Percentiles rank a stretch among this genome's conserved stretches.
These are phyloP conservation scores for Backusella luteola DNA, from an alignment of 192 early-diverging fungal genomes.

Conservation along the genomic window DNA sequence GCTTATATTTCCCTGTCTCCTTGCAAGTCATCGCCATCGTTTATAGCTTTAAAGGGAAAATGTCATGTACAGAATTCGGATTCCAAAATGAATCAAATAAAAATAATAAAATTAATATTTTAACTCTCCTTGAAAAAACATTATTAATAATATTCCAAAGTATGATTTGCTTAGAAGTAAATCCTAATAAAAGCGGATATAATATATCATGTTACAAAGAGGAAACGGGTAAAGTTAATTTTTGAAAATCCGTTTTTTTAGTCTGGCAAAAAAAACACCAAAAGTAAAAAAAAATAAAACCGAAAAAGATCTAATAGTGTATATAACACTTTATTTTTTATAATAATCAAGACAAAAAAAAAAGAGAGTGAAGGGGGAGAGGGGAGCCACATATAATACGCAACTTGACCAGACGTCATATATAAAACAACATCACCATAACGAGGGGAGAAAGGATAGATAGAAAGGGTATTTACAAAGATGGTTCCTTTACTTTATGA, in stretches of 20 bases:
- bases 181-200: background rate
- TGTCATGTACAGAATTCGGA: too few species aligned
- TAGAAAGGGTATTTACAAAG: slow-evolving; percentile 11
- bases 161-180: background rate
- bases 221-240: background rate
- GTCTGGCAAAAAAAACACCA: background rate
- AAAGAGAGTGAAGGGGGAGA: background rate
- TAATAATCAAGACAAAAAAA: background rate
- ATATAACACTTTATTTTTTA: too few species aligned
- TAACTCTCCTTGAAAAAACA: background rate
- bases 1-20: too few species aligned
- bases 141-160: background rate
- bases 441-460: background rate
- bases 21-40: too few species aligned
- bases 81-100: too few species aligned
- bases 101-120: too few species aligned
- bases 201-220: background rate
- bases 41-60: too few species aligned
- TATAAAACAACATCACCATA: background rate
- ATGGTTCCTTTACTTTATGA: slow-evolving; percentile 17
- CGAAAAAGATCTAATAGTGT: too few species aligned
- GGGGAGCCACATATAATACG: background rate
- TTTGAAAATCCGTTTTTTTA: background rate
- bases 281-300: background rate
- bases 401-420: background rate